phyloP scores from a whole-genome alignment of 805 yeast species.

The Zygosaccharomyces siamensis region DNA sequence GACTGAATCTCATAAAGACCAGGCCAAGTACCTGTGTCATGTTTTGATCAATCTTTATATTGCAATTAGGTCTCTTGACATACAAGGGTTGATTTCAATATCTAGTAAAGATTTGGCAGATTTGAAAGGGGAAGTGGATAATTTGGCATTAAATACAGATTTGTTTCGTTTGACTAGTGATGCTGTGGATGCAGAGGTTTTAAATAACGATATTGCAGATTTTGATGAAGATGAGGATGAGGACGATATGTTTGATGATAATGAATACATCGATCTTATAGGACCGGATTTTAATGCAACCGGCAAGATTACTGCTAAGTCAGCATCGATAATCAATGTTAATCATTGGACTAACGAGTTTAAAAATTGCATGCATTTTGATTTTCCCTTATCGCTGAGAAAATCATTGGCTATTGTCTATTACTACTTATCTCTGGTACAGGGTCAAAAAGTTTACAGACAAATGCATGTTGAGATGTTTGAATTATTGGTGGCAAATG shows the following conservation, averaged over 20 bases:
- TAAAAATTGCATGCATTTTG: conserved; percentile 66
- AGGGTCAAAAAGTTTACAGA: conserved; percentile 64
- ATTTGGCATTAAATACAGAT: conserved; percentile 51
- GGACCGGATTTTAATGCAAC: conserved; percentile 39
- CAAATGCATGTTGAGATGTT: conserved; percentile 60
- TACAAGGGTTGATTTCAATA: conserved; percentile 63
- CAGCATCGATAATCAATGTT: conserved; percentile 70
- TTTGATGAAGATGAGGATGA: conserved; percentile 40
- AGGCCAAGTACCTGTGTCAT: conserved; percentile 68
- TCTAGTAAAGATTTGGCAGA: conserved; percentile 63
- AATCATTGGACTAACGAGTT: conserved; percentile 86
- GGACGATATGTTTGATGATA: conserved; percentile 39
- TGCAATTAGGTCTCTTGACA: conserved; percentile 68
- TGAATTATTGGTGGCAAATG: conserved; percentile 45
- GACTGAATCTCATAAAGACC: conserved; percentile 63
- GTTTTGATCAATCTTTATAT: conserved; percentile 76
- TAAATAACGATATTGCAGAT: conserved; percentile 35
- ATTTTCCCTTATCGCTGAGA: conserved; percentile 64
- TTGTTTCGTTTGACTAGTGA: conserved; percentile 35
- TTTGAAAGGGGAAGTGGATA: conserved; percentile 38
- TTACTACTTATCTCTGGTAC: conserved; percentile 62
- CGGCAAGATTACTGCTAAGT: conserved; percentile 57
- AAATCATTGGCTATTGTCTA: conserved; percentile 61
- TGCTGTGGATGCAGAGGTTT: conserved; percentile 8
- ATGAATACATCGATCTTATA: conserved; percentile 33